Conservation (phyloP, 768 basidiomycete genomes). For the Melanogaster broomeanus region DNA sequence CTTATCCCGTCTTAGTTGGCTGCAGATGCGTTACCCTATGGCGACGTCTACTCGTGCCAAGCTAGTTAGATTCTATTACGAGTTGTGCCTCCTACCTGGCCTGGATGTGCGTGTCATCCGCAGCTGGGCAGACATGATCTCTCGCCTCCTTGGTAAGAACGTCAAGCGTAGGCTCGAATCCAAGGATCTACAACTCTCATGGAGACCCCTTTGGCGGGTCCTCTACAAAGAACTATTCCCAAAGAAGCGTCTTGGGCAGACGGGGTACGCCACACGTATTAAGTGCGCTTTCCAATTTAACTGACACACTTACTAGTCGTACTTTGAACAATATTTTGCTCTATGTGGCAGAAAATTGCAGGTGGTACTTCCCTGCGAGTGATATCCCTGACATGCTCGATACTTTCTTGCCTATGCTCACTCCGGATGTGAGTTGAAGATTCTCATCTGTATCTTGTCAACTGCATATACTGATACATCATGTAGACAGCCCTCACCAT, state of each 20-base stretch:
- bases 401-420: slow-evolving; percentile 69
- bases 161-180: slow-evolving; percentile 70
- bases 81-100: slow-evolving; percentile 75
- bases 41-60: slow-evolving; percentile 66
- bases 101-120: slow-evolving; percentile 70
- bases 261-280: slow-evolving; percentile 46
- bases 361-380: slow-evolving; percentile 62
- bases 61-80: slow-evolving; percentile 74
- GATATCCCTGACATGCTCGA: slow-evolving; percentile 74
- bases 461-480: slow-evolving; percentile 4
- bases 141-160: slow-evolving; percentile 67
- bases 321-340: slow-evolving; percentile 72
- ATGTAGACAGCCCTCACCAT: slow-evolving; percentile 66
- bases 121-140: slow-evolving; percentile 79
- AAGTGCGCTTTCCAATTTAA: background rate
- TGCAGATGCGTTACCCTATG: slow-evolving; percentile 80
- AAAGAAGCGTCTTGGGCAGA: slow-evolving; percentile 61
- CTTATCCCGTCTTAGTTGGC: slow-evolving; percentile 56
- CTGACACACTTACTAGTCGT: slow-evolving; percentile 40
- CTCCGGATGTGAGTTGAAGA: slow-evolving; percentile 59
- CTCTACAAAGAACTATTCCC: slow-evolving; percentile 77
- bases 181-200: slow-evolving; percentile 67
- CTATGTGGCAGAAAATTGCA: slow-evolving; percentile 72
- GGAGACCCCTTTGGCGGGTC: slow-evolving; percentile 75
- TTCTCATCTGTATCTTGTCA: background rate